Base-by-base conservation (phyloP, 495 filamentous ascomycete genomes). In the Podospora comata region DNA sequence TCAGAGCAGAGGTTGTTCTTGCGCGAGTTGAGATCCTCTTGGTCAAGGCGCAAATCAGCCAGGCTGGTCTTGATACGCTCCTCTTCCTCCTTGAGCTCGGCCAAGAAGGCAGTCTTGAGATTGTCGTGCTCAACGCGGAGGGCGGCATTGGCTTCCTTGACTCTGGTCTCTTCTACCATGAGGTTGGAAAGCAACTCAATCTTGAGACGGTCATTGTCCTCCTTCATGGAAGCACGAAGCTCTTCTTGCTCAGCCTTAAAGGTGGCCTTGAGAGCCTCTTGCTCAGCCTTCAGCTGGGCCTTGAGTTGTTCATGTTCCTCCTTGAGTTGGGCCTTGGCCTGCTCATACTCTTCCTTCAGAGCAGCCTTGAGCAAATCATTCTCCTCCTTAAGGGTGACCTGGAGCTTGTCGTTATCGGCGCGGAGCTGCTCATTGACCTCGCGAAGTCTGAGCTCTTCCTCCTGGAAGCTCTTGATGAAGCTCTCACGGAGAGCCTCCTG, bases 1-100 rank as follows among this genome's bases (percentile, higher is more conserved):
- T 99, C 93, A 48, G 91, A 92, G 16, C 86, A 86, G 26, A 97
- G 83, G 57, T 89, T 87, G 16, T 86, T 83, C 80, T 92, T 97
- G 71, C 94, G 89, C 58, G 86, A 80, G 19, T 78, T 77, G 34
- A 98, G 81, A 23, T 87, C 85, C 44, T 96, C 89, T 70, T 91
- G 90, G 72, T 94, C 91, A 1, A 78, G 70, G 64, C 85, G 84
- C 20, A 93, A 77, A n/a, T 76, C 76, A 2, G 66, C 39, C 5
- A 80, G 79, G 67, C 67, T 73, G n/a, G 80, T 75, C 30, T 79
- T 79, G 4, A 82, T 54, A 28, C 82, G 71, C 53, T 78, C 74
- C 16, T 76, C 70, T 13, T 78, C 76, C 20, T 78, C 74, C 64
- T 72, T 72, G 55, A 77, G 68, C 1, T 63, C 27, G 15, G 15